phyloP scores from a whole-genome alignment of 2,329 filamentous ascomycete species.

The Beauveria australis region DNA sequence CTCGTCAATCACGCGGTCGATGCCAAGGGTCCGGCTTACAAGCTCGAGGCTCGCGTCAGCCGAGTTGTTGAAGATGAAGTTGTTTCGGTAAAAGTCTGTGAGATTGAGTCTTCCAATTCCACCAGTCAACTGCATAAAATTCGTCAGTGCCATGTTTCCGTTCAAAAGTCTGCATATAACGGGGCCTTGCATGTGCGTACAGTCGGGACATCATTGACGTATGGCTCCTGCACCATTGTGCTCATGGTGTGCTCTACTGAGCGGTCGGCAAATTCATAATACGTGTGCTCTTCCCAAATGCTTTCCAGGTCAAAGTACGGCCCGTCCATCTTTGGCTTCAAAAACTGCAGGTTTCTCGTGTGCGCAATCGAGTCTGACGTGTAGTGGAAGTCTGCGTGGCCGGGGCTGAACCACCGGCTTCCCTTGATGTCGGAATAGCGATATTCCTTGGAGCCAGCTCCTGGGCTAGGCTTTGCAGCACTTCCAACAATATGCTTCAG shows the following conservation, averaged over 20 bases:
- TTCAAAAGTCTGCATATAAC: not conserved
- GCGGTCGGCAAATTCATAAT: conserved; percentile 59
- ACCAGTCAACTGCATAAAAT: conserved; percentile 42
- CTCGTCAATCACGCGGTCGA: conserved; percentile 63
- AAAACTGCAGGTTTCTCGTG: conserved; percentile 54
- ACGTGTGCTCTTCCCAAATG: conserved; percentile 71
- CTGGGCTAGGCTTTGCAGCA: not conserved
- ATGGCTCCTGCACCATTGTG: conserved; percentile 67
- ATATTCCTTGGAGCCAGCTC: not conserved
- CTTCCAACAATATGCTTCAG: not conserved
- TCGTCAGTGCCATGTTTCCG: not conserved
- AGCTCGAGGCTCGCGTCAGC: conserved; percentile 26
- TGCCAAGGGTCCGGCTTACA: conserved; percentile 50
- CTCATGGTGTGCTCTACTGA: conserved; percentile 64
- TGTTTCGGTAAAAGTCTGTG: conserved; percentile 60
- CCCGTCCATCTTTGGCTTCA: conserved; percentile 55
- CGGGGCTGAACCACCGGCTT: not conserved
- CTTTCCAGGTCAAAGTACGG: conserved; percentile 65
- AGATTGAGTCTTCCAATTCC: conserved; percentile 57
- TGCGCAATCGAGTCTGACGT: conserved; percentile 39
- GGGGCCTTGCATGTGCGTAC: conserved; percentile 26
- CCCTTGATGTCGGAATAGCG: not conserved
- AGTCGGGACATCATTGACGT: conserved; percentile 68
- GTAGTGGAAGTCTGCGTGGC: not conserved
- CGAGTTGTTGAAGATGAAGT: conserved; percentile 53